Percentiles rank a stretch among this genome's conserved stretches.
Evolutionary conservation across 345 rosid genomes (phyloP).

Genomic region (Lagerstroemia speciosa): DNA sequence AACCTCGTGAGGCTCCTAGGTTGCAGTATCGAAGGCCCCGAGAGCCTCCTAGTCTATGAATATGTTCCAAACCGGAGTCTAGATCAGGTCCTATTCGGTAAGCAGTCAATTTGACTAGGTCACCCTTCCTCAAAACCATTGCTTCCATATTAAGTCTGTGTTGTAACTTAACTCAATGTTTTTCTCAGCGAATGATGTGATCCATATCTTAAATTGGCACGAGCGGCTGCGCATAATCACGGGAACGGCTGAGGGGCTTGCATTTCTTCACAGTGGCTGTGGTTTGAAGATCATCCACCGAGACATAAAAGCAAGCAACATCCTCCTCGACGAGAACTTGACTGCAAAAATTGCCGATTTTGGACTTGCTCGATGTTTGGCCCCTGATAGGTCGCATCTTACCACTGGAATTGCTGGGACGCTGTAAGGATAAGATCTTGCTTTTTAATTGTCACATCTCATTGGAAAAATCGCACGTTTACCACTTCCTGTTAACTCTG

Average conservation of each 20-base stretch:
- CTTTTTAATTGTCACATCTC: too few species aligned
- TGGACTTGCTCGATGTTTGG: conserved; percentile 58
- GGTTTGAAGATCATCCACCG: conserved; percentile 61
- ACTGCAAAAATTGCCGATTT: conserved; percentile 79
- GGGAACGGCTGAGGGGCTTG: conserved; percentile 80
- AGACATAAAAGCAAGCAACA: conserved; percentile 75
- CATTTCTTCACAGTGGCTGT: conserved; percentile 55
- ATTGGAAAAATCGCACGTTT: too few species aligned
- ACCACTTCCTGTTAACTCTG: too few species aligned
- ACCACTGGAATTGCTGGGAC: conserved; percentile 82
- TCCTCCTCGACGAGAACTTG: conserved; percentile 57
- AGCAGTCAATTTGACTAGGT: neutral
- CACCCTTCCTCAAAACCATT: neutral
- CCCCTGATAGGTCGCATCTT: conserved; percentile 34
- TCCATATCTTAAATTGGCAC: conserved; percentile 48
- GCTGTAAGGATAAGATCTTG: conserved; percentile 33
- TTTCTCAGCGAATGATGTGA: conserved; percentile 41
- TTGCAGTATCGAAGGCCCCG: conserved; percentile 83
- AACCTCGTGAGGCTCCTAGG: conserved; percentile 68
- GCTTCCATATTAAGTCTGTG: neutral
- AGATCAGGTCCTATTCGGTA: conserved; percentile 64
- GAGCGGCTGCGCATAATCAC: conserved; percentile 44
- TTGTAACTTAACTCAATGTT: neutral
- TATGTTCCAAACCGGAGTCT: conserved; percentile 69
- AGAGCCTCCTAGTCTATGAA: conserved; percentile 77